phyloP scores from a whole-genome alignment of 2,329 filamentous ascomycete species.

The Trichoderma asperellum region DNA sequence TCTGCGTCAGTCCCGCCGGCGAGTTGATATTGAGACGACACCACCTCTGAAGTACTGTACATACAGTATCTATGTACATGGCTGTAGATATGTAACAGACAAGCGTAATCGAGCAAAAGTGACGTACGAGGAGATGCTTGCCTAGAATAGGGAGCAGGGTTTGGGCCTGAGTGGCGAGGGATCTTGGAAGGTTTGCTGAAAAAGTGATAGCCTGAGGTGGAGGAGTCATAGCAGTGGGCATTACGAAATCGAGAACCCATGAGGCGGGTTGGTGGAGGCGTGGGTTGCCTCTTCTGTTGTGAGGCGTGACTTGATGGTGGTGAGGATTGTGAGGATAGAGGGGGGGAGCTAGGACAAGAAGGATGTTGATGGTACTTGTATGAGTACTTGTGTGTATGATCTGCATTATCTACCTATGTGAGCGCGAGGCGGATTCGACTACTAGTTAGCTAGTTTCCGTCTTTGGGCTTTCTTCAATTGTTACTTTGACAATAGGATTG shows the following conservation, averaged over 20 bases:
- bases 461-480: background rate
- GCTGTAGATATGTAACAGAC: background rate
- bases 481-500: background rate
- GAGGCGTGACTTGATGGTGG: background rate
- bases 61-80: background rate
- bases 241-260: background rate
- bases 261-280: background rate
- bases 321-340: background rate
- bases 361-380: background rate
- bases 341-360: background rate
- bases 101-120: background rate
- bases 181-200: conserved; percentile 7
- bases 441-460: background rate
- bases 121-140: background rate
- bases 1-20: background rate
- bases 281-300: background rate
- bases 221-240: conserved; percentile 1
- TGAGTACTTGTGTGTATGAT: background rate
- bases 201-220: conserved; percentile 8
- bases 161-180: background rate
- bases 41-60: background rate
- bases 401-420: background rate
- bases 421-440: background rate
- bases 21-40: background rate
- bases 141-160: background rate